Evolutionary conservation across 2,329 filamentous ascomycete genomes (phyloP), one percentile per base, ranked within the genome.

Genomic region (Paradendryphiella salina): DNA sequence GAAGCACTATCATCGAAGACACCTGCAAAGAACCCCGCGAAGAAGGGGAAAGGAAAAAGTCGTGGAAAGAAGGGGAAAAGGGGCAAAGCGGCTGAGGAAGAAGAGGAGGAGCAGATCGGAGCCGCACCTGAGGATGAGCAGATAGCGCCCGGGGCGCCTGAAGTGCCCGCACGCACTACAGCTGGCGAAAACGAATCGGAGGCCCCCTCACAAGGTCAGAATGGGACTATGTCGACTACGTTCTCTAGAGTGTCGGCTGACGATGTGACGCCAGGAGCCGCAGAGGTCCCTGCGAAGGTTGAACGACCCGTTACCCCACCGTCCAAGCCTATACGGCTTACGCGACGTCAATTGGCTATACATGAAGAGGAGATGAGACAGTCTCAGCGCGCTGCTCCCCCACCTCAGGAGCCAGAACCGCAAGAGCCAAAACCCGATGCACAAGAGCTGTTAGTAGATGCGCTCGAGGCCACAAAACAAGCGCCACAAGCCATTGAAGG

Each of bases 261-360:
- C 42, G 8, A 44, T 33, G 41, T 44, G 32, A 13, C 35, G 41
- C 15, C 51, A 68, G 66, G 61, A 53, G 45, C 51, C 26, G 56
- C 54, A 35, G 54, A 65, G 51, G 40, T 52, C 13, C 55, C 63
- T 11, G 42, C 57, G 44, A 49, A 45, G 36, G 59, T 66, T 28
- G 56, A 68, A 40, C 53, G 51, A n/a, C 63, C 63, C 9, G 58
- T 58, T 15, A 57, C 44, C 10, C 65, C 68, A 13, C 60, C 65
- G 5, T 55, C 66, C 14, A 67, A 65, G 43, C 55, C 69, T 23
- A 55, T 65, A 10, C 65, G 68, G 49, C 64, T 65, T 46, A 72
- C 70, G 29, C 67, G 71, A 38, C 67, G 70, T 34, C 70, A 73
- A 52, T 49, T 72, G 48, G 66, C 68, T 10, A 70, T 65, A 42